Percentiles rank a stretch among this genome's conserved stretches.
Evolutionary conservation across 2,329 filamentous ascomycete species (phyloP).

Genomic region (Lojkania enalia): DNA sequence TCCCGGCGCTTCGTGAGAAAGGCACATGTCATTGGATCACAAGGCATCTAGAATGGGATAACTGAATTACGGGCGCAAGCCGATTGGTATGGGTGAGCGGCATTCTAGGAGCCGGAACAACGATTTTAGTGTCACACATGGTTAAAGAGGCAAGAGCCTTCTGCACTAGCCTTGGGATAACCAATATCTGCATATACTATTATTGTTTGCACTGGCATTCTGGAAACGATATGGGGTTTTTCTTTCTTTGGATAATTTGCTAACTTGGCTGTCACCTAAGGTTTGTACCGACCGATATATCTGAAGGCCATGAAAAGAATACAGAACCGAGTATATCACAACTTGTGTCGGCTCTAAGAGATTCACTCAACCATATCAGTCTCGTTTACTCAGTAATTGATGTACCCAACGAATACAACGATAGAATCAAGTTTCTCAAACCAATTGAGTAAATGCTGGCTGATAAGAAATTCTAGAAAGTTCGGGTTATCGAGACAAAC

Average conservation of each 20-base stretch:
- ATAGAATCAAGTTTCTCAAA: constrained; percentile 1
- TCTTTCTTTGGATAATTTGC: constrained; percentile 10
- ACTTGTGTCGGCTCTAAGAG: background rate
- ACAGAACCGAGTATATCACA: background rate
- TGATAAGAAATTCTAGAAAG: background rate
- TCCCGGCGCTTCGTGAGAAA: constrained; percentile 1
- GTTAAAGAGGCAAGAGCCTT: constrained; percentile 1
- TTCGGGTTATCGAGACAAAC: constrained; percentile 8
- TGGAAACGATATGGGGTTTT: constrained; percentile 3
- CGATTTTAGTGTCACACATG: constrained; percentile 7
- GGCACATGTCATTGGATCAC: constrained; percentile 12
- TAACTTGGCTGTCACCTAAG: constrained; percentile 7
- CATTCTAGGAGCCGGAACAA: constrained; percentile 10
- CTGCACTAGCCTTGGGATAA: background rate
- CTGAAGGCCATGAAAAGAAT: constrained; percentile 3
- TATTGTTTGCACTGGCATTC: constrained; percentile 11
- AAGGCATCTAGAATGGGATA: background rate
- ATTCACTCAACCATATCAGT: background rate
- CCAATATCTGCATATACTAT: constrained; percentile 9
- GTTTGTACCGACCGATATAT: constrained; percentile 1
- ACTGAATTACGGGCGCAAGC: constrained; percentile 4
- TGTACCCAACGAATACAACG: constrained; percentile 9
- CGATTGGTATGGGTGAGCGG: constrained; percentile 5
- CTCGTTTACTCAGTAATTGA: constrained; percentile 8
- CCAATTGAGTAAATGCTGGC: background rate